Base-by-base conservation (phyloP, 495 filamentous ascomycete genomes). In the Corynascus novoguineensis region DNA sequence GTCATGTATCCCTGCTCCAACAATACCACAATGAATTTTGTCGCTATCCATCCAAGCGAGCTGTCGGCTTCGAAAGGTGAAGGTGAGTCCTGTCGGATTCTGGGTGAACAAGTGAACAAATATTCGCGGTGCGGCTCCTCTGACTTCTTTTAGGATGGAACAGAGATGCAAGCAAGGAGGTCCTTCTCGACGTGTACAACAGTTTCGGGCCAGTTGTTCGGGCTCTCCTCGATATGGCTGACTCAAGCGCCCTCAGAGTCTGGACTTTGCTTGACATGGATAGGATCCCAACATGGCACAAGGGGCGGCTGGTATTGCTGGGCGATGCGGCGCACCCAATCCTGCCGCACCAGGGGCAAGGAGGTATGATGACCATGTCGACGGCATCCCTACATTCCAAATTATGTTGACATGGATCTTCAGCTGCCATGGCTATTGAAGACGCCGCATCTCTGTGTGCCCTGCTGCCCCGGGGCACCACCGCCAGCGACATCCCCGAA, bases 261-360 rank as follows among this genome's bases (percentile, higher is more conserved):
- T 85, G 81, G 81, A 73, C 73, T 15, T 66, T 85, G 19, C 62
- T 81, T 0, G 82, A 85, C 60, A 82, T 81, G 74, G 70, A 76
- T 4, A 65, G 68, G 10, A 59, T 86, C 10, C 73, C 75, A 0
- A 73, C 69, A 0, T 86, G 79, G 78, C 64, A 74, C 1, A 69
- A 78, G n/a, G 75, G 65, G 5, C 67, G 68, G 15, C 45, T 84
- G 29, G 79, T 71, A 9, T 60, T 82, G 0, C 44, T 86, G 4
- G 83, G 83, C 5, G 83, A 86, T 72, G 79, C 83, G 0, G 81
- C 78, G 25, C 82, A 86, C 70, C 82, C 82, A 11, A 83, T 85
- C 45, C 34, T 55, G 12, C 57, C 56, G 53, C 62, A 76, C 50
- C 72, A 77, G 59, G 78, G 77, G 0, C 78, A 82, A 61, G 79